Evolutionary conservation across 768 basidiomycete species (phyloP).

Genomic region (Tricholoma furcatifolium): DNA sequence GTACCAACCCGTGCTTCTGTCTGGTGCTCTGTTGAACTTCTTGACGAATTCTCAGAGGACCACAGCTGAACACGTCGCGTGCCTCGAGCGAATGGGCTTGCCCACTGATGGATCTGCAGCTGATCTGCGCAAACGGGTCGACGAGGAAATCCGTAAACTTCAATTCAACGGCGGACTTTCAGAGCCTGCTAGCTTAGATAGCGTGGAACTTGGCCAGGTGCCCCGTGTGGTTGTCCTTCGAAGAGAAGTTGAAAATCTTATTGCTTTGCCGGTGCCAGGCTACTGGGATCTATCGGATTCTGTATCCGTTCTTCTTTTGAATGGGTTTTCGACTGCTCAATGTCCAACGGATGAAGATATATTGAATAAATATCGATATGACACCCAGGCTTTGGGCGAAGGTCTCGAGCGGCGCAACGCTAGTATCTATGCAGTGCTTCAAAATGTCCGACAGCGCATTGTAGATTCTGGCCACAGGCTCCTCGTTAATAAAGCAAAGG

Average conservation of each 20-base stretch:
- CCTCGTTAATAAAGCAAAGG: slow-evolving; percentile 42
- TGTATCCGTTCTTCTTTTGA: slow-evolving; percentile 26
- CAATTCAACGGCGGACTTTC: slow-evolving; percentile 26
- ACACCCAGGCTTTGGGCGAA: slow-evolving; percentile 19
- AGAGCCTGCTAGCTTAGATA: slow-evolving; percentile 21
- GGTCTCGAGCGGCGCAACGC: slow-evolving; percentile 33
- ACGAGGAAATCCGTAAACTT: slow-evolving; percentile 32
- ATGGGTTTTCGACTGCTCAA: slow-evolving; percentile 5
- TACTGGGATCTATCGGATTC: slow-evolving; percentile 48
- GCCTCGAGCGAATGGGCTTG: slow-evolving; percentile 39
- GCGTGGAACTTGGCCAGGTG: slow-evolving; percentile 41
- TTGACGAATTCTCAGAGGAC: slow-evolving; percentile 32
- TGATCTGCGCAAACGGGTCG: slow-evolving; percentile 35
- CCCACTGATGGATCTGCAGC: slow-evolving; percentile 35
- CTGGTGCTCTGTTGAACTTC: slow-evolving; percentile 42
- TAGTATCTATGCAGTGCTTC: slow-evolving; percentile 32
- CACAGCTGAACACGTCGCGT: slow-evolving; percentile 38
- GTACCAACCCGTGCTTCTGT: slow-evolving; percentile 47
- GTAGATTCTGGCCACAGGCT: slow-evolving; percentile 23
- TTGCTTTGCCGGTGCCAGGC: slow-evolving; percentile 47
- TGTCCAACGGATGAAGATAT: slow-evolving; percentile 42
- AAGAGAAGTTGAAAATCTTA: slow-evolving; percentile 40
- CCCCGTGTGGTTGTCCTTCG: slow-evolving; percentile 43
- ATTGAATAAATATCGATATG: slow-evolving; percentile 27
- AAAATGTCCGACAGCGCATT: slow-evolving; percentile 30